Evolutionary conservation across 2,329 filamentous ascomycete species (phyloP).

Genomic region (Claviceps citrina): DNA sequence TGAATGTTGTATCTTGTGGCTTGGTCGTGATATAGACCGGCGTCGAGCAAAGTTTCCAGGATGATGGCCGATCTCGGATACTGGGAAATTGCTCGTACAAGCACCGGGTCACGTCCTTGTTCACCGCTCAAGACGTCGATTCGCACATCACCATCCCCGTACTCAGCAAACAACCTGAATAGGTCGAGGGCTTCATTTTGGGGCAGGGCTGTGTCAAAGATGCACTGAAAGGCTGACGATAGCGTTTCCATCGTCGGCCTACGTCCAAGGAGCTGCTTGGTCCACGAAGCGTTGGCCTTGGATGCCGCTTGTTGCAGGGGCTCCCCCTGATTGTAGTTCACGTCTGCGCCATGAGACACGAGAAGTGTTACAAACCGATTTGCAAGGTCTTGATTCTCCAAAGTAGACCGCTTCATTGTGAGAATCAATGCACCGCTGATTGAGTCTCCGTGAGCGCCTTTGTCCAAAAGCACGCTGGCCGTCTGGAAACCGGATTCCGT

Average conservation of each 20-base stretch:
- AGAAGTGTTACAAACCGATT: conserved; percentile 29
- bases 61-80: conserved; percentile 40
- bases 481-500: conserved; percentile 30
- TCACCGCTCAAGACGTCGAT: conserved; percentile 35
- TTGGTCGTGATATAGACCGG: conserved; percentile 46
- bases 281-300: conserved; percentile 33
- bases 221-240: conserved; percentile 36
- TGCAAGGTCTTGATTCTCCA: conserved; percentile 24
- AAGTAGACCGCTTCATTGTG: conserved; percentile 28
- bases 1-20: conserved; percentile 27
- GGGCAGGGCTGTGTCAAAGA: conserved; percentile 35
- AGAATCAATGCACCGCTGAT: conserved; percentile 30
- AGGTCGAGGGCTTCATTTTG: conserved; percentile 36
- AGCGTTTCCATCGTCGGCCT: conserved; percentile 35
- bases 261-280: conserved; percentile 32
- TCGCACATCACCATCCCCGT: conserved; percentile 29
- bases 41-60: conserved; percentile 36
- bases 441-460: conserved; percentile 31
- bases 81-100: conserved; percentile 36
- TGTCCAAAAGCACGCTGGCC: conserved; percentile 31
- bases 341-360: conserved; percentile 25
- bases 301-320: conserved; percentile 38
- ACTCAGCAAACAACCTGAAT: conserved; percentile 35
- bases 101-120: conserved; percentile 28
- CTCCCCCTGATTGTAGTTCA: conserved; percentile 37